A percentile compares a stretch with the other conserved stretches of the same genome.
These are phyloP conservation scores for Codiaeum variegatum DNA, from an alignment of 441 rosid species.

Conservation along the genomic window DNA sequence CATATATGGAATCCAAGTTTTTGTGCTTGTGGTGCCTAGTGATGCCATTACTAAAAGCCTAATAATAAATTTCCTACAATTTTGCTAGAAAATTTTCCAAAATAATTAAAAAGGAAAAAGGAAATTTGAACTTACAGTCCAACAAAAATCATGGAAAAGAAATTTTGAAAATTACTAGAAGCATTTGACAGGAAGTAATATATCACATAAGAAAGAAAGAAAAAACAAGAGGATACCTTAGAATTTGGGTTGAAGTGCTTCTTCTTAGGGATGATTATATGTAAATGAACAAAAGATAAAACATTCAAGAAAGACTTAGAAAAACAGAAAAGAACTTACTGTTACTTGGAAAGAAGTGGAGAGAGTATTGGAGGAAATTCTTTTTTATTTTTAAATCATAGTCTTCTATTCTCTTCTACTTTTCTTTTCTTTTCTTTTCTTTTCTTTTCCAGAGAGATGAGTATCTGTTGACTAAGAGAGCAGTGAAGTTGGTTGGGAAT, in stretches of 20 bases:
- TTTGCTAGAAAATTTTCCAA: neutral
- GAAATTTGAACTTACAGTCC: too few species aligned
- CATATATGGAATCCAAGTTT: constrained; percentile 46
- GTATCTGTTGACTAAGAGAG: constrained; percentile 36
- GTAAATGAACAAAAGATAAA: constrained; percentile 1
- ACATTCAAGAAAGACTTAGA: constrained; percentile 11
- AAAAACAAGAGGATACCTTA: constrained; percentile 15
- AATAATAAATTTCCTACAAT: neutral
- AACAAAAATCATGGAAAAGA: neutral
- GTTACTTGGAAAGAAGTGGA: constrained; percentile 25
- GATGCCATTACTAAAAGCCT: constrained; percentile 45
- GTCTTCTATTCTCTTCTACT: neutral
- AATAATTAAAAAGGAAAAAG: neutral
- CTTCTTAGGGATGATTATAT: constrained; percentile 2
- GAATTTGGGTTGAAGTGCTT: constrained; percentile 10
- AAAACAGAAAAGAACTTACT: constrained; percentile 16
- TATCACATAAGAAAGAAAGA: neutral
- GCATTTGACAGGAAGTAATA: neutral
- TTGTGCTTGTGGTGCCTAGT: constrained; percentile 37
- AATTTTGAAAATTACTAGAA: neutral
- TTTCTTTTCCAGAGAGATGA: constrained; percentile 20
- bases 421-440: constrained; percentile 11
- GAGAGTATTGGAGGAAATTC: constrained; percentile 21
- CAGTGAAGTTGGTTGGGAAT: constrained; percentile 38
- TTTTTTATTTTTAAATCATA: neutral